Percentiles rank a stretch among this genome's conserved stretches.
phyloP scores from a whole-genome alignment of 169 alveolate species.

The Hepatocystis sp. region DNA sequence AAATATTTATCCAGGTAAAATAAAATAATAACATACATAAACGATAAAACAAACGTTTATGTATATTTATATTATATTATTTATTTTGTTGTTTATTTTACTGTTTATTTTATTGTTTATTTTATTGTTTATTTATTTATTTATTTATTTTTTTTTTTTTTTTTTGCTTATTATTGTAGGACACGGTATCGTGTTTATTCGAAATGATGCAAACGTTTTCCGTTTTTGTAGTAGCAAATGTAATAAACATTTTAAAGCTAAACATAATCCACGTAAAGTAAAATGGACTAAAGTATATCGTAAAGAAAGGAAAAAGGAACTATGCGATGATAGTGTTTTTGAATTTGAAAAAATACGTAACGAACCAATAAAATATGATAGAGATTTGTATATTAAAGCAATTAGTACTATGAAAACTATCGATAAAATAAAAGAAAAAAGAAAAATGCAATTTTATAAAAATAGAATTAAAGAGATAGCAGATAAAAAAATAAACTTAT shows the following conservation, averaged over 20 bases:
- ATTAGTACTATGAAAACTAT: slow-evolving; percentile 96
- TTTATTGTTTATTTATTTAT: too few species aligned
- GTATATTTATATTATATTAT: too few species aligned
- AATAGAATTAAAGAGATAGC: slow-evolving; percentile 25
- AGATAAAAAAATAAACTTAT: slow-evolving; percentile 47
- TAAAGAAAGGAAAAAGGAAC: slow-evolving; percentile 96
- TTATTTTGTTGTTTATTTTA: too few species aligned
- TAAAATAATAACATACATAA: not conserved
- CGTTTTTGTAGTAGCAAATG: slow-evolving; percentile 99
- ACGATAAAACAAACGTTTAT: not conserved
- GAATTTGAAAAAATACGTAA: slow-evolving; percentile 98
- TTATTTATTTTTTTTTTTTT: not conserved
- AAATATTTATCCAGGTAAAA: slow-evolving; percentile 95
- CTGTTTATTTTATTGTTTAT: too few species aligned
- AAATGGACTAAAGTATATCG: slow-evolving; percentile 99
- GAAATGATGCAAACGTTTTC: slow-evolving; percentile 98
- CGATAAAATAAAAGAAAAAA: slow-evolving; percentile 92
- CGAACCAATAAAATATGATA: slow-evolving; percentile 96
- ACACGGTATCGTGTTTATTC: slow-evolving; percentile 98
- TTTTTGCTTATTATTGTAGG: slow-evolving; percentile 79
- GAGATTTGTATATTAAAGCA: slow-evolving; percentile 95
- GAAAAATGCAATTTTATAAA: slow-evolving; percentile 88
- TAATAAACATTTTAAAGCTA: slow-evolving; percentile 98
- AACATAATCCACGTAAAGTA: slow-evolving; percentile 98
- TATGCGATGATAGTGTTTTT: slow-evolving; percentile 95